Base-by-base conservation (phyloP, 2,329 filamentous ascomycete species). In the Apiospora aurea region DNA sequence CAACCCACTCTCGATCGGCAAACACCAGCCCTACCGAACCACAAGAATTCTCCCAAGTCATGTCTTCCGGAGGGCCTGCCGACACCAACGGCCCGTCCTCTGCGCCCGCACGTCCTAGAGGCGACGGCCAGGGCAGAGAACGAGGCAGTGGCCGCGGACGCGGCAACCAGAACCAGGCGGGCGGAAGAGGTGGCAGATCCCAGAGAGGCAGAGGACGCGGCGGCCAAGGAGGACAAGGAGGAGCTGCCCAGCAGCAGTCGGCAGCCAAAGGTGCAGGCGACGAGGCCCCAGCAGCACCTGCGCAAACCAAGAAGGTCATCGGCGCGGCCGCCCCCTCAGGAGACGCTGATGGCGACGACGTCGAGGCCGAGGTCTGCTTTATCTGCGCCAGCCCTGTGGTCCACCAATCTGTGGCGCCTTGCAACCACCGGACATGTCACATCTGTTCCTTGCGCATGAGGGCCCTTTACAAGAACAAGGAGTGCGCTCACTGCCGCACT, bases 391-490 rank as follows among this genome's bases (percentile, higher is more conserved):
- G 95, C 75, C 90, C 92, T 2, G 92, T 99, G 67, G 90, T 93
- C 68, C 95, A 98, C 84, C 91, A 94, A 77, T 93, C 95, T 13
- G 91, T 99, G 75, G 91, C 95, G 44, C 96, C 96, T 26, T 99
- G 96, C 84, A 98, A 98, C 82, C 96, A 99, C 83, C 90, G 94
- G 72, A 98, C 96, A 68, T 99, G 96, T 81, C 96, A 99, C 83
- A 97, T 98, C 75, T 99, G 96, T 82, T 92, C 95, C 13, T 85
- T 99, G 76, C 90, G 96, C 73, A 90, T 98, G 89, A 90, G 96
- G 77, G 96, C 96, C 0, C 85, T 99, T 64, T 99, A 98, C 84
- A 98, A 98, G 86, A 97, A 92, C 73, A 97, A 97, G 82, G 93
- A 95, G 75, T 99, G 96, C 83, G 93, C 95, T n/a, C 95, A 98